Conservation (phyloP, 495 filamentous ascomycete species). For the Parathielavia appendiculata region DNA sequence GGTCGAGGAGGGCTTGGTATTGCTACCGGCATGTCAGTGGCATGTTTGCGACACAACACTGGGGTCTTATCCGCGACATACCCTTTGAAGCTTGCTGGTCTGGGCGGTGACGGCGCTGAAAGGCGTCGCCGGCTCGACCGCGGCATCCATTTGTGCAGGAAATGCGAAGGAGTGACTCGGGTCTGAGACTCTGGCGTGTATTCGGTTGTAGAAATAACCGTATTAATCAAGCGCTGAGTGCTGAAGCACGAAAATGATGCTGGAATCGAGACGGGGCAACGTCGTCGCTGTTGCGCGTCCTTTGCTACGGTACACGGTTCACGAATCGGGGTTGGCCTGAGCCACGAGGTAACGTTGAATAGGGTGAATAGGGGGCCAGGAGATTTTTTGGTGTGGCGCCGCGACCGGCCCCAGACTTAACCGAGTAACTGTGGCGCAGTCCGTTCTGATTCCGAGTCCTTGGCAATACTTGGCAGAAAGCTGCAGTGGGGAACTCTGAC, state of each 20-base stretch:
- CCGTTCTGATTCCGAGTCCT: neutral
- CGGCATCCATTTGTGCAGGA: constrained; percentile 24
- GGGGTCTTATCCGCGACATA: constrained; percentile 12
- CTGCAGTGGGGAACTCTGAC: no score
- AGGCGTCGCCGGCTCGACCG: constrained; percentile 29
- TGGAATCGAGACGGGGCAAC: constrained; percentile 1
- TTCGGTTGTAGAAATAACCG: neutral
- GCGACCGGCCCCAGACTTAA: neutral
- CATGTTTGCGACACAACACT: neutral
- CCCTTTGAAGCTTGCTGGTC: constrained; percentile 39
- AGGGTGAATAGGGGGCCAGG: neutral
- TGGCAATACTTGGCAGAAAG: neutral
- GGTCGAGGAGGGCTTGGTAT: constrained; percentile 93
- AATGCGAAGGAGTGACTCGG: neutral
- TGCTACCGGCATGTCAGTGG: constrained; percentile 49
- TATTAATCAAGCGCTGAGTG: neutral
- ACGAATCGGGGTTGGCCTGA: neutral
- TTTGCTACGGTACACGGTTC: neutral
- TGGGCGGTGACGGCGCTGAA: constrained; percentile 31
- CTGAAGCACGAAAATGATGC: neutral
- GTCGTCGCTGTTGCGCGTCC: constrained; percentile 10
- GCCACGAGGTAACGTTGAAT: constrained; percentile 6
- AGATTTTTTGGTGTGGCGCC: constrained; percentile 16
- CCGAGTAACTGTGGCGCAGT: constrained; percentile 10
- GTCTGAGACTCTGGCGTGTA: neutral